Evolutionary conservation across 2,329 filamentous ascomycete species (phyloP).

Genomic region (Aureobasidium sp.): DNA sequence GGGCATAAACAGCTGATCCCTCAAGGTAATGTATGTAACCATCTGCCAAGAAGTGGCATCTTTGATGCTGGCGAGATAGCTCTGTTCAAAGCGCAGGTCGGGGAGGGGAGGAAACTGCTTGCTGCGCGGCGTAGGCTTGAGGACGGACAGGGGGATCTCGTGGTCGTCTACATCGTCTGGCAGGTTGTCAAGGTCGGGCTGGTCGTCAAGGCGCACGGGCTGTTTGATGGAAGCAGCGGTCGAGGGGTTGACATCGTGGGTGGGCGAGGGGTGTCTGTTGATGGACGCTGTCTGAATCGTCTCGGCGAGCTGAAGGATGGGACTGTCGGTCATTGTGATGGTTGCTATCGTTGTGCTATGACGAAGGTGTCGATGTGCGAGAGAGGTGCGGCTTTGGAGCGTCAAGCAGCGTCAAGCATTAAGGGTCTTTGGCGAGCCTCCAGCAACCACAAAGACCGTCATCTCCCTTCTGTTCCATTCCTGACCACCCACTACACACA

Average conservation of each 20-base stretch:
- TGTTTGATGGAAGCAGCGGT: slow-evolving; percentile 61
- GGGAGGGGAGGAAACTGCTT: slow-evolving; percentile 59
- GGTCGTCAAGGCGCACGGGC: slow-evolving; percentile 42
- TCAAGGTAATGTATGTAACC: slow-evolving; percentile 72
- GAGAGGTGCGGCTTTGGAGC: too few relatives aligned
- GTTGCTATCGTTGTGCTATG: not conserved
- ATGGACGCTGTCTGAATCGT: slow-evolving; percentile 75
- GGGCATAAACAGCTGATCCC: slow-evolving; percentile 86
- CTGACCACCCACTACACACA: too few relatives aligned
- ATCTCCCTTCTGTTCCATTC: not conserved
- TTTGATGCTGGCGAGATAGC: slow-evolving; percentile 84
- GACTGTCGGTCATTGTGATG: slow-evolving; percentile 22
- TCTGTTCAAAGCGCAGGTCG: slow-evolving; percentile 94
- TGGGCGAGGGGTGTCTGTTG: slow-evolving; percentile 59
- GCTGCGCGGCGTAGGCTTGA: slow-evolving; percentile 45
- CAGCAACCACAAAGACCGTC: not conserved
- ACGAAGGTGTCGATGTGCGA: not conserved
- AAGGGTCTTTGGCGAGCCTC: not conserved
- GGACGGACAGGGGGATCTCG: slow-evolving; percentile 59
- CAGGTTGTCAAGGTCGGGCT: slow-evolving; percentile 23
- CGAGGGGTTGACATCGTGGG: slow-evolving; percentile 71
- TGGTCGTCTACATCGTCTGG: slow-evolving; percentile 46
- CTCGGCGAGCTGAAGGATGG: slow-evolving; percentile 54
- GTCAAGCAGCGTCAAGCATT: not conserved
- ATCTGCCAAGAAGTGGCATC: slow-evolving; percentile 70